These are phyloP conservation scores for Hamamelis virginiana DNA, from an alignment of 164 flowering plant genomes.

Conservation along the genomic window DNA sequence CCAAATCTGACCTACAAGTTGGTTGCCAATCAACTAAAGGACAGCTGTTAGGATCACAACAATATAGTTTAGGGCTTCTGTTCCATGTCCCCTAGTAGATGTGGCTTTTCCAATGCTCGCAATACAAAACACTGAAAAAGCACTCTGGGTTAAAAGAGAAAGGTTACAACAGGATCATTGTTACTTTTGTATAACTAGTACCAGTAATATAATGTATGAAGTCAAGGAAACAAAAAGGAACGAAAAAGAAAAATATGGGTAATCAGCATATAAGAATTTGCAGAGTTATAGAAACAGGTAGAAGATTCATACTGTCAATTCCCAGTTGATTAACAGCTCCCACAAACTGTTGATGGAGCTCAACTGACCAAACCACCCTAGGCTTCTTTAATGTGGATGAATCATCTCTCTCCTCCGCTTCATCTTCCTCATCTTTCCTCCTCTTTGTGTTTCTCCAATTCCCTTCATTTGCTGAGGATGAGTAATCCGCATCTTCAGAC, in stretches of 20 bases:
- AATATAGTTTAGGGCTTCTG: too few relatives aligned
- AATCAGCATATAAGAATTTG: neutral
- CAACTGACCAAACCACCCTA: conserved; percentile 94
- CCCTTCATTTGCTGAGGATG: conserved; percentile 79
- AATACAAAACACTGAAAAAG: too few relatives aligned
- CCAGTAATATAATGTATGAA: neutral
- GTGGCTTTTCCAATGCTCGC: too few relatives aligned
- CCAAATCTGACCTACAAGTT: neutral
- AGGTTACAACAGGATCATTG: too few relatives aligned
- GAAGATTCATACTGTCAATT: conserved; percentile 69
- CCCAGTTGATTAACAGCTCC: conserved; percentile 87
- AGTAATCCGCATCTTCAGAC: conserved; percentile 63
- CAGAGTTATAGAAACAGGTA: neutral
- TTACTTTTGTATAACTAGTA: too few relatives aligned
- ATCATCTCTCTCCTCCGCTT: conserved; percentile 64
- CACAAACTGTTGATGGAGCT: conserved; percentile 91
- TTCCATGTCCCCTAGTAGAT: too few relatives aligned
- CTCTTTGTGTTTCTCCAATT: conserved; percentile 67
- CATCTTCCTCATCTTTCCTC: conserved; percentile 85
- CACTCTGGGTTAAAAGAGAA: too few relatives aligned
- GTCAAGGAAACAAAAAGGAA: neutral
- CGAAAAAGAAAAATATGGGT: too few relatives aligned
- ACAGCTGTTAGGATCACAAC: neutral
- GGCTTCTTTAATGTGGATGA: conserved; percentile 78
- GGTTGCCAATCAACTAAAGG: neutral